Base-by-base conservation (phyloP, 2,329 filamentous ascomycete species). In the Pseudonectria buxi region DNA sequence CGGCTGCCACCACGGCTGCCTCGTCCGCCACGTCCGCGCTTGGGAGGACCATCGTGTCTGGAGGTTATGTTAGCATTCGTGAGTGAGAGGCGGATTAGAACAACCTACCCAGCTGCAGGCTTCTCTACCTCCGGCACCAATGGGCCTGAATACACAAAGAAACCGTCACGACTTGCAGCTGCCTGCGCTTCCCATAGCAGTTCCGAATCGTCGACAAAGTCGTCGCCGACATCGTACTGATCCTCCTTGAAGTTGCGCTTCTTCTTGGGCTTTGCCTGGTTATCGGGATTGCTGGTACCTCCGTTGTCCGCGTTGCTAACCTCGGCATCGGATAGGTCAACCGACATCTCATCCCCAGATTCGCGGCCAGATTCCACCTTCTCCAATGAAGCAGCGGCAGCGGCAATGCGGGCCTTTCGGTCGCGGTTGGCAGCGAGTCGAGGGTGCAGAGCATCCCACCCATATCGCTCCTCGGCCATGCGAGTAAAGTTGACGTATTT, bases 91-190 rank as follows among this genome's bases (percentile, higher is more conserved):
- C 33, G 16, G 7, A 34, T 18, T 2, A 10, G 26, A 33, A 24
- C 29, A 37, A 69, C 71, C 45, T 71, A 75, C 71, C 66, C 68
- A 38, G 62, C 58, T 46, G 68, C 63, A 25, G 74, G 72, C 62
- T 92, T 90, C 63, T 94, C 84, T 14, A 82, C 85, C 61, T 94
- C 88, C 5, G 84, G 84, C 14, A 96, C 76, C 30, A 98, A 68
- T 7, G 90, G 90, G 4, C 92, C 92, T 41, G 86, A 94, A 62
- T 95, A 98, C 2, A 98, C 92, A 58, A 96, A 98, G 67, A 96
- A 98, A 1, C 92, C 92, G 57, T 96, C 92, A 50, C 90, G 86
- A 47, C 86, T 90, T 30, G 92, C 89, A 4, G 90, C 88, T 6
- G 90, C 90, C 57, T 94, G 86, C 54, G 94, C 87, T 62, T 96